A percentile compares a stretch with the other conserved stretches of the same genome.
These are phyloP conservation scores for Amylocarpus encephaloides DNA, from an alignment of 2,329 filamentous ascomycete genomes.

Conservation along the genomic window DNA sequence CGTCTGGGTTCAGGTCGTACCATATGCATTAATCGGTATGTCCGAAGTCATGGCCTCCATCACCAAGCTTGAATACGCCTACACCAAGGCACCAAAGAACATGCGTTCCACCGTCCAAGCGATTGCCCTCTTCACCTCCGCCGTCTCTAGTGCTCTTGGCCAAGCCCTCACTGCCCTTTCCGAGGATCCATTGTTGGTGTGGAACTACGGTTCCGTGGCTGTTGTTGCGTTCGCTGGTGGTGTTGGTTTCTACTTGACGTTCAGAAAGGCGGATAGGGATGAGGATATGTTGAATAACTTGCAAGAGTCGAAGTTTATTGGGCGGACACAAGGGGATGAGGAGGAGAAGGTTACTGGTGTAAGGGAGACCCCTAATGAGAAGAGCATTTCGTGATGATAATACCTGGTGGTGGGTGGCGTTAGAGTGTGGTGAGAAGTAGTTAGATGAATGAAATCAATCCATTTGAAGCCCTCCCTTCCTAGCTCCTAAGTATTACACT, in stretches of 20 bases:
- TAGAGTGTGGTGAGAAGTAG: too few relatives aligned
- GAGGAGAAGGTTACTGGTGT: background rate
- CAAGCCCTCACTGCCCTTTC: constrained; percentile 31
- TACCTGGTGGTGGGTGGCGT: background rate
- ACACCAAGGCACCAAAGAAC: constrained; percentile 63
- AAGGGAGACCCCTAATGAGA: background rate
- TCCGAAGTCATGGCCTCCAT: constrained; percentile 60
- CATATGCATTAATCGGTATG: constrained; percentile 48
- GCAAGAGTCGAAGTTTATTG: constrained; percentile 6
- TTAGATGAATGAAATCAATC: too few relatives aligned
- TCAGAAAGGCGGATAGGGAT: constrained; percentile 26
- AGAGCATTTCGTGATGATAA: background rate
- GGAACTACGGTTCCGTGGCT: constrained; percentile 29
- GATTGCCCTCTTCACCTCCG: constrained; percentile 51
- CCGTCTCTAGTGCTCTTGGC: constrained; percentile 45
- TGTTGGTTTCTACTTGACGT: constrained; percentile 27
- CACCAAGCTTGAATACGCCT: constrained; percentile 66
- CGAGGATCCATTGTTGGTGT: constrained; percentile 37
- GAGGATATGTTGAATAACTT: constrained; percentile 30
- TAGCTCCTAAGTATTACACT: too few relatives aligned
- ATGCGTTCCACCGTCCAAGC: constrained; percentile 60
- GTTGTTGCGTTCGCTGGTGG: constrained; percentile 25
- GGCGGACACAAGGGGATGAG: constrained; percentile 2
- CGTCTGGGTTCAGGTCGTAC: constrained; percentile 46
- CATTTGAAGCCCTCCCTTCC: too few relatives aligned